Evolutionary conservation across 2,329 filamentous ascomycete genomes (phyloP).

Genomic region (Pseudogymnoascus sp.): DNA sequence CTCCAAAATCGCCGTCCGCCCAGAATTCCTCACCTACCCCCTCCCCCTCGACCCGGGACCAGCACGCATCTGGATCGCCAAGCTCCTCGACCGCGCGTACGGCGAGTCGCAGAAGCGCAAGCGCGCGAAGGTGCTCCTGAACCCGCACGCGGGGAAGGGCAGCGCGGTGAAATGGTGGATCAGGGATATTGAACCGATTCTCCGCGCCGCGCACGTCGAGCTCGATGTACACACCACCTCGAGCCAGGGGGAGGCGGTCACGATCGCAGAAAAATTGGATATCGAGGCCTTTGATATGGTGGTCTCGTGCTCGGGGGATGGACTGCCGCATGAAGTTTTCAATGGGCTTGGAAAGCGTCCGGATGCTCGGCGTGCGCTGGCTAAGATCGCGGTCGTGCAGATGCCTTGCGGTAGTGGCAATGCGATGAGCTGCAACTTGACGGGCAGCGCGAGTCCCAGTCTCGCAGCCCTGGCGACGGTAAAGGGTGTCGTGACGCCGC

Average conservation of each 20-base stretch:
- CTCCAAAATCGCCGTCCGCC: slow-evolving; percentile 54
- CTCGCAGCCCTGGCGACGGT: slow-evolving; percentile 76
- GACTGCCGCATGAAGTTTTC: slow-evolving; percentile 86
- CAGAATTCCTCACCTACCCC: slow-evolving; percentile 55
- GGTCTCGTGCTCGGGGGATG: slow-evolving; percentile 86
- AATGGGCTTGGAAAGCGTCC: slow-evolving; percentile 76
- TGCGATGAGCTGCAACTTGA: slow-evolving; percentile 84
- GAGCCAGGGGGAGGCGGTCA: slow-evolving; percentile 68
- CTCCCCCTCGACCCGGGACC: slow-evolving; percentile 39
- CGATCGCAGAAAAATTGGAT: slow-evolving; percentile 70
- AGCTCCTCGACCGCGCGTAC: slow-evolving; percentile 66
- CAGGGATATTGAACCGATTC: slow-evolving; percentile 70
- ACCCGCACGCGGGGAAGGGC: slow-evolving; percentile 84
- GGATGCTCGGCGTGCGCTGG: slow-evolving; percentile 69
- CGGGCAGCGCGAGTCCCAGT: slow-evolving; percentile 70
- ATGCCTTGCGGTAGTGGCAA: slow-evolving; percentile 93
- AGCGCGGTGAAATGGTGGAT: slow-evolving; percentile 67
- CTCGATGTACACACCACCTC: slow-evolving; percentile 69
- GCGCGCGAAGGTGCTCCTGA: slow-evolving; percentile 81
- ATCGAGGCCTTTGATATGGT: slow-evolving; percentile 78
- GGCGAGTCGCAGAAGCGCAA: slow-evolving; percentile 61
- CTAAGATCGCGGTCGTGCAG: slow-evolving; percentile 74
- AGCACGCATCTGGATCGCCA: slow-evolving; percentile 54
- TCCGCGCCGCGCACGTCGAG: slow-evolving; percentile 72
- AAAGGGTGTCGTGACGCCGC: slow-evolving; percentile 75